Base-by-base conservation (phyloP, 2,329 filamentous ascomycete species). In the Cordyceps militaris region DNA sequence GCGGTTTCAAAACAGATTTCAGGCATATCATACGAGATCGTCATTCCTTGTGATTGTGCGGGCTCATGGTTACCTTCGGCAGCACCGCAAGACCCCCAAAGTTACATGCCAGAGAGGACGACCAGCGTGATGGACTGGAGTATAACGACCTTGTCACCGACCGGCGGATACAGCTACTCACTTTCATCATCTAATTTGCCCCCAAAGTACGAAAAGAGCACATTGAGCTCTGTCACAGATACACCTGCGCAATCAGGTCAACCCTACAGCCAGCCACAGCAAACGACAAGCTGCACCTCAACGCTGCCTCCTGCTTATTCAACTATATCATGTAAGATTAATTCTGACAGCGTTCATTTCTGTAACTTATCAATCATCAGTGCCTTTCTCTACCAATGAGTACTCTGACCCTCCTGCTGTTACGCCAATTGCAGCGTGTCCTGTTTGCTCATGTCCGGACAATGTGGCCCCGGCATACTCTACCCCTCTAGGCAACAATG, bases 231-330 rank as follows among this genome's bases (percentile, higher is more conserved):
- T 28, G 24, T 32, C 5, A 30, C 9, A 19, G 19, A 34, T 13
- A 42, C 19, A 16, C 16, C 55, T 9, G 13, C 21, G 4, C 30
- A 42, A 51, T 28, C 28, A 30, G 46, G 5, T 28, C 38, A 30
- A 14, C 21, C 47, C 3, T 21, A 51, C 4, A 16, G 7, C 16
- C 19, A 51, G 23, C 46, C 36, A 21, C 36, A 8, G 6, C 26
- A 38, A 38, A 23, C 36, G 47, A 23, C 36, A 2, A 51, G 54
- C 24, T 56, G 24, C 21, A 34, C 44, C 26, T 34, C 46, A 16
- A 32, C 34, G 23, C n/a, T 43, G 11, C 44, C 54, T 14, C 53
- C 44, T 7, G 46, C 54, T n/a, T 56, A 49, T 49, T 49, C 54
- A 14, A 40, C 16, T 9, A 7, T 8, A 23, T 19, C 34, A n/a